These are phyloP conservation scores for Coleophoma crateriformis DNA, from an alignment of 2,329 filamentous ascomycete species.

Conservation along the genomic window DNA sequence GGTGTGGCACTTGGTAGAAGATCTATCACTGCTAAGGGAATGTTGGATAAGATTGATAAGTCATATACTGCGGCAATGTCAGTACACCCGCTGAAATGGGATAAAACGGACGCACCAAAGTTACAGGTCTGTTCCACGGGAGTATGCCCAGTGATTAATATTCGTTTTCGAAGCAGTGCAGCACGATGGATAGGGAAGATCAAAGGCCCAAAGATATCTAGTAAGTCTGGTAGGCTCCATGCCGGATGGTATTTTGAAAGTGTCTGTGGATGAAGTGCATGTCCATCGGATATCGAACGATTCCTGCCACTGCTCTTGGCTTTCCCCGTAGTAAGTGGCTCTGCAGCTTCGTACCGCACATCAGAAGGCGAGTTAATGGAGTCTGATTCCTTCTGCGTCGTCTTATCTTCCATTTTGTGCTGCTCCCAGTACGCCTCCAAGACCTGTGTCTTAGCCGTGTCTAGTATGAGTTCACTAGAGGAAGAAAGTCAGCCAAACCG, in stretches of 20 bases:
- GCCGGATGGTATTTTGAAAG: slow-evolving; percentile 81
- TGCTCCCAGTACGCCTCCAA: slow-evolving; percentile 80
- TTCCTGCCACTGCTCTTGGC: slow-evolving; percentile 45
- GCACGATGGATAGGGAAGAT: slow-evolving; percentile 89
- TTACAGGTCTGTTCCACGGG: slow-evolving; percentile 84
- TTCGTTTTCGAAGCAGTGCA: slow-evolving; percentile 78
- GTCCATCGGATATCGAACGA: slow-evolving; percentile 57
- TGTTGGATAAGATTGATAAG: slow-evolving; percentile 85
- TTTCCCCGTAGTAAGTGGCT: slow-evolving; percentile 8
- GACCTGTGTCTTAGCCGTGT: slow-evolving; percentile 55
- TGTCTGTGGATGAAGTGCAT: slow-evolving; percentile 53
- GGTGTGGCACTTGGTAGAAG: slow-evolving; percentile 58
- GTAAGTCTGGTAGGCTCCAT: slow-evolving; percentile 69
- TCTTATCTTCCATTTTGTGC: slow-evolving; percentile 35
- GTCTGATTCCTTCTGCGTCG: slow-evolving; percentile 14
- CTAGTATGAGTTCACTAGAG: slow-evolving; percentile 53
- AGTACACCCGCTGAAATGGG: background rate
- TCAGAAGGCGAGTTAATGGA: slow-evolving; percentile 30
- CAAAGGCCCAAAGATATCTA: slow-evolving; percentile 83
- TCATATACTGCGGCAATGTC: slow-evolving; percentile 67
- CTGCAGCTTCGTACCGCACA: slow-evolving; percentile 37
- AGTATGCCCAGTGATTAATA: slow-evolving; percentile 79
- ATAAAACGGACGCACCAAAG: slow-evolving; percentile 57
- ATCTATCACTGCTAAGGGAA: slow-evolving; percentile 69
- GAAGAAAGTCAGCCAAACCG: slow-evolving; percentile 15